Conservation (phyloP, 2,329 filamentous ascomycete species). For the Pseudogymnoascus sp. region DNA sequence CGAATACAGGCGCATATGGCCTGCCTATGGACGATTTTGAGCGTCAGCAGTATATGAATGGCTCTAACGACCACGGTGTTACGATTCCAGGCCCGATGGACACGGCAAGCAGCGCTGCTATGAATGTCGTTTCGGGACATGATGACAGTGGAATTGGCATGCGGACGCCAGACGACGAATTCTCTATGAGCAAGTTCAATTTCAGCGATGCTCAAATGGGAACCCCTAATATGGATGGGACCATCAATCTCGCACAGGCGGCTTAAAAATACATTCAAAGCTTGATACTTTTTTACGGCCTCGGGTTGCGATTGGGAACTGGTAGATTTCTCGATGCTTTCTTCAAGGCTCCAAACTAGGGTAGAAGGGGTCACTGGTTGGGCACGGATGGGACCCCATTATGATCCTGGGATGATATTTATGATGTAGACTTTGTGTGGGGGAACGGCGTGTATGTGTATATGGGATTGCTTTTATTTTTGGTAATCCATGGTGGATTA, state of each 20-base stretch:
- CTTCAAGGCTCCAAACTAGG: conserved; percentile 5
- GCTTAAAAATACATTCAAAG: background rate
- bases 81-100: conserved; percentile 26
- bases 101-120: conserved; percentile 36
- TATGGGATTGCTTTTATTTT: background rate
- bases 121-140: conserved; percentile 34
- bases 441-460: conserved; percentile 5
- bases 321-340: conserved; percentile 1
- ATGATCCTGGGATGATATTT: conserved; percentile 9
- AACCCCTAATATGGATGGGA: conserved; percentile 11
- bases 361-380: conserved; percentile 4
- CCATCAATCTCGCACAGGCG: background rate
- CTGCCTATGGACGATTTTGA: conserved; percentile 26
- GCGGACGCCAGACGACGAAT: conserved; percentile 58
- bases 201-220: conserved; percentile 27
- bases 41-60: conserved; percentile 19
- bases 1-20: conserved; percentile 25
- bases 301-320: background rate
- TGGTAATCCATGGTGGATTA: conserved; percentile 9
- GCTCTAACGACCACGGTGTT: conserved; percentile 12
- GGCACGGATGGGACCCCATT: conserved; percentile 8
- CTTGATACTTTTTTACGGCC: background rate
- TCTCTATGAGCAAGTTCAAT: conserved; percentile 51
- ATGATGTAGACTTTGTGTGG: conserved; percentile 9
- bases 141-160: conserved; percentile 73